Evolutionary conservation across 305 asterid genomes (phyloP).

Genomic region (Fraxinus albicans): DNA sequence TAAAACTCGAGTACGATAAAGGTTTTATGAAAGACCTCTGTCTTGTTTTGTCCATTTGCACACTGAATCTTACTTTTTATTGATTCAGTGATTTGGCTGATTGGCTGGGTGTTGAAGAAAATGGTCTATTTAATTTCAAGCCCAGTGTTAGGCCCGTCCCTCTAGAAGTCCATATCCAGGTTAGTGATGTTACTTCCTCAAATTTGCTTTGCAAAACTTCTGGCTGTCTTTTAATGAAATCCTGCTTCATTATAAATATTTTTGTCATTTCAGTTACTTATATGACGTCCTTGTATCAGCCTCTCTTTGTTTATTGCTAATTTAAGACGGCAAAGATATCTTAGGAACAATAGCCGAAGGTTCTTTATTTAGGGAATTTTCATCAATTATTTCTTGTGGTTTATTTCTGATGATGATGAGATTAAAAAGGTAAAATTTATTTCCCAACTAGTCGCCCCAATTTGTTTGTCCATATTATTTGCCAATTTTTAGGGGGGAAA

Average conservation of each 20-base stretch:
- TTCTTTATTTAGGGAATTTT: background rate
- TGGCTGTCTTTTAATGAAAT: slow-evolving; percentile 21
- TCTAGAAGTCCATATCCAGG: slow-evolving; percentile 99
- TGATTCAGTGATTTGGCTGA: slow-evolving; percentile 85
- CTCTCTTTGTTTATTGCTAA: background rate
- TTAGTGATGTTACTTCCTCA: slow-evolving; percentile 36
- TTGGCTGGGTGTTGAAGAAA: slow-evolving; percentile 97
- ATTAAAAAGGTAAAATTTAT: background rate
- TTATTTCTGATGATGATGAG: background rate
- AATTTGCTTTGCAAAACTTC: slow-evolving; percentile 18
- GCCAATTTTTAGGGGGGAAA: background rate
- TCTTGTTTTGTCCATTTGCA: background rate
- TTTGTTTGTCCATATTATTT: background rate
- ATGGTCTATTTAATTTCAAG: slow-evolving; percentile 93
- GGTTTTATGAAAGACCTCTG: background rate
- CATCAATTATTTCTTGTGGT: background rate
- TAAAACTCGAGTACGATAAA: background rate
- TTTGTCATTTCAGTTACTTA: background rate
- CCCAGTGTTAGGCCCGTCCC: slow-evolving; percentile 99
- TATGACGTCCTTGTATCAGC: background rate
- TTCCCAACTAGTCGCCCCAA: background rate
- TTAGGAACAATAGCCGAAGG: background rate
- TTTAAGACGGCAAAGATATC: background rate
- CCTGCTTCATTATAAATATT: background rate
- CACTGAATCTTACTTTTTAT: slow-evolving; percentile 12